Conservation (phyloP, 257 asterid species). For the Rehmannia glutinosa region DNA sequence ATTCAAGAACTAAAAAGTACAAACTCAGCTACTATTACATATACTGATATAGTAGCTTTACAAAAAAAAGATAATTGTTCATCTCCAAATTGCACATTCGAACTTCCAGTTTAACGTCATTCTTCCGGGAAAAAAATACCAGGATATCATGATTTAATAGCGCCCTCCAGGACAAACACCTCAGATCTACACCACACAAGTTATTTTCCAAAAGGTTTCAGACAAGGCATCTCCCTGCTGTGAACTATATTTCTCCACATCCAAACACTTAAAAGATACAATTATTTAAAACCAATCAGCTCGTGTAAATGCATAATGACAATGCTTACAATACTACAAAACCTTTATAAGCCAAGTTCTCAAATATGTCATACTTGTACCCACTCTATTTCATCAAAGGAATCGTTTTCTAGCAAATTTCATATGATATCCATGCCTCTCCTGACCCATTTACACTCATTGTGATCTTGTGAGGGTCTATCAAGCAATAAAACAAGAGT, state of each 20-base stretch:
- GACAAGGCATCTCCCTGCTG: neutral
- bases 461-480: neutral
- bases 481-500: neutral
- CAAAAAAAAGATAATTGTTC: neutral
- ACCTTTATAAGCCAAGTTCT: neutral
- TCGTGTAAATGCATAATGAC: neutral
- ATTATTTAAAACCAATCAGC: neutral
- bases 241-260: neutral
- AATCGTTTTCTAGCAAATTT: neutral
- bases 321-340: neutral
- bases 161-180: neutral
- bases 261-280: neutral
- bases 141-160: neutral
- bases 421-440: neutral
- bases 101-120: neutral
- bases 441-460: neutral
- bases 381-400: neutral
- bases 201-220: neutral
- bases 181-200: neutral
- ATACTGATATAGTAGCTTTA: neutral
- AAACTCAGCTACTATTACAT: neutral
- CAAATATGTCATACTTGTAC: neutral
- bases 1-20: neutral
- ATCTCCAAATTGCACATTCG: neutral
- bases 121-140: neutral